These are phyloP conservation scores for Strigomonas culicis DNA, from an alignment of 208 protist species.

Conservation along the genomic window DNA sequence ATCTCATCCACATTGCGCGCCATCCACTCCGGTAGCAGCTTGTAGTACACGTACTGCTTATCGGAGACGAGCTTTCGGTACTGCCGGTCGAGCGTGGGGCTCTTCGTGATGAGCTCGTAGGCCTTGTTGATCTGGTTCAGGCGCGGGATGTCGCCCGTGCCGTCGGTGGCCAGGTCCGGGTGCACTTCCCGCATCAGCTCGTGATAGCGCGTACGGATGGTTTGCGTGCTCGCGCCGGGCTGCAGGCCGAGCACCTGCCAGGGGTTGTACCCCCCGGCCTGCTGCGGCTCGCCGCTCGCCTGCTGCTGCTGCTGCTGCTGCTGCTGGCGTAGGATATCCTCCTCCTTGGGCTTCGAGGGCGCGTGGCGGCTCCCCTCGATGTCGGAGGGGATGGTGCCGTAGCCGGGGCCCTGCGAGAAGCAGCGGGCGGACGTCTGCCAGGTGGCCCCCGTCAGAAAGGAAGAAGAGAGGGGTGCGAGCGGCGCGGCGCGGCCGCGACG, in stretches of 20 bases:
- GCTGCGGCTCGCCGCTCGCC: slow-evolving; percentile 25
- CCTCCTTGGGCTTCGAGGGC: slow-evolving; percentile 46
- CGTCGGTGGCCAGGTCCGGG: slow-evolving; percentile 70
- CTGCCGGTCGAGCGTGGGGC: slow-evolving; percentile 79
- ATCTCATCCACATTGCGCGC: slow-evolving; percentile 90
- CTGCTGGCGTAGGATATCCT: slow-evolving; percentile 38
- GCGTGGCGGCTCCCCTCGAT: slow-evolving; percentile 45
- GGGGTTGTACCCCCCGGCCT: slow-evolving; percentile 75
- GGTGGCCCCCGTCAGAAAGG: neutral
- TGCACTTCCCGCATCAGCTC: slow-evolving; percentile 84
- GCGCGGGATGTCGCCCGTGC: slow-evolving; percentile 67
- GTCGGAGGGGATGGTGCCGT: slow-evolving; percentile 60
- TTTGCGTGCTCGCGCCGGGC: slow-evolving; percentile 62
- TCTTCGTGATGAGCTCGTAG: slow-evolving; percentile 87
- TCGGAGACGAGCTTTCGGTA: slow-evolving; percentile 87
- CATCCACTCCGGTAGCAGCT: slow-evolving; percentile 89
- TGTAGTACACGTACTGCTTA: slow-evolving; percentile 87
- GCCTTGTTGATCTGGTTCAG: slow-evolving; percentile 89
- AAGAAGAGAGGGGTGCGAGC: neutral
- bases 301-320: slow-evolving; percentile 27
- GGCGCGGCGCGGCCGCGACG: neutral
- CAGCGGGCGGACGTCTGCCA: neutral
- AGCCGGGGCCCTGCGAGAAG: slow-evolving; percentile 14
- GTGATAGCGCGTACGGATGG: slow-evolving; percentile 80
- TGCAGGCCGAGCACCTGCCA: slow-evolving; percentile 82